These are phyloP conservation scores for Leccinum subspadiceum DNA, from an alignment of 1,284 basidiomycete species.

Conservation along the genomic window DNA sequence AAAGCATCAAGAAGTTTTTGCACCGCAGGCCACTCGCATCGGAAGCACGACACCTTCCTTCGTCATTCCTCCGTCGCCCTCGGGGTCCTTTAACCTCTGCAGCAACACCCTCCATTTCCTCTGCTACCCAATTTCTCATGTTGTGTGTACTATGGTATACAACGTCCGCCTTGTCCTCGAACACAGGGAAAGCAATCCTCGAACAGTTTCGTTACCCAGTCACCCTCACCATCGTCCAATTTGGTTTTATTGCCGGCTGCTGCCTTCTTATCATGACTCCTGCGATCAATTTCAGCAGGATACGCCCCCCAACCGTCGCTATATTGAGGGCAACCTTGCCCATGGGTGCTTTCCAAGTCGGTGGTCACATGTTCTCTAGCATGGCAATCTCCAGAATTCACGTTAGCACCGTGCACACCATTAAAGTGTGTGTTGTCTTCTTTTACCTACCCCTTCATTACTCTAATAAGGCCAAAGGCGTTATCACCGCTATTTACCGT, in stretches of 20 bases:
- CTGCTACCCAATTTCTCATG: conserved; percentile 51
- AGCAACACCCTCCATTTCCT: conserved; percentile 15
- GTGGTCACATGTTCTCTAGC: conserved; percentile 96
- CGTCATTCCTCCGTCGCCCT: conserved; percentile 29
- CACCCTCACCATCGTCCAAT: conserved; percentile 96
- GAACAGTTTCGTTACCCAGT: conserved; percentile 84
- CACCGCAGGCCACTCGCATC: conserved; percentile 15
- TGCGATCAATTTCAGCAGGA: conserved; percentile 59
- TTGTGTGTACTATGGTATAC: conserved; percentile 81
- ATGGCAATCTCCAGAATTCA: conserved; percentile 96
- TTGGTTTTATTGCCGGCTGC: conserved; percentile 88
- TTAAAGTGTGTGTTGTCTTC: conserved; percentile 69
- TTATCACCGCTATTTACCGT: conserved; percentile 97
- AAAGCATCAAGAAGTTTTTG: conserved; percentile 22
- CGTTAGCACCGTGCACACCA: conserved; percentile 97
- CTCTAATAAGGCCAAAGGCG: conserved; percentile 54
- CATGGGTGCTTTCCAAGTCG: conserved; percentile 93
- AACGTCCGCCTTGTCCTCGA: conserved; percentile 84
- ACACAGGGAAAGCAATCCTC: conserved; percentile 88
- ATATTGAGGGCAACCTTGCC: conserved; percentile 82
- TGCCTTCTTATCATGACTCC: conserved; percentile 82
- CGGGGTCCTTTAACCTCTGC: conserved; percentile 17
- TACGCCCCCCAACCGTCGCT: conserved; percentile 68
- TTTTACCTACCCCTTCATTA: background rate
- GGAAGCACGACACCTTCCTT: conserved; percentile 15